Base-by-base conservation (phyloP, 345 rosid genomes). In the Luvunga scandens region DNA sequence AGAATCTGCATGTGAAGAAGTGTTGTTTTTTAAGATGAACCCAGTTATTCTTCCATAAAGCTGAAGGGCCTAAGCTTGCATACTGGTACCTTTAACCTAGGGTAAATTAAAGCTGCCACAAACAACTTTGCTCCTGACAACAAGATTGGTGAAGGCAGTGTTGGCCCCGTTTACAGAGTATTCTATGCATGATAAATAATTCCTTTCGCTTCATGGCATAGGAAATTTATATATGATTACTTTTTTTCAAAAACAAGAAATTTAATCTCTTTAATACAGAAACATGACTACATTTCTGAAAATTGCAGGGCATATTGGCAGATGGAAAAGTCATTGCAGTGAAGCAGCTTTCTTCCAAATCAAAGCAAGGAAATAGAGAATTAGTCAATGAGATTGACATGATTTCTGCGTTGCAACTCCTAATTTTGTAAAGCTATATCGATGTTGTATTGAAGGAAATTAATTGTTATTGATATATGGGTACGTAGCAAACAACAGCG, bases 401-500 rank as follows among this genome's bases (percentile, higher is more conserved):
- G 89, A 90, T 90, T 31, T 84, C 91, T 27, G 91, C 88, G 5
- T 80, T 90, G 67, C 90, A 89, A 62, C 94, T 64, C 92, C 91
- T 2, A 85, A 90, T 76, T 88, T 92, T 70, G 97, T 92, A 36
- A 90, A 78, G 80, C 87, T 92, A 59, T 89, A 84, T 75, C 90
- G 97, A 71, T 90, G 93, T 71, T 90, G 97, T 56, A 79, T 86
- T 2, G 97, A 90, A 81, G 88, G 88, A 78, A 88, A 84, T 66
- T 88, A 92, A 76, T 78, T 89, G 33, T 75, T 90, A 75, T 75
- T 92, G 48, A 89, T 92, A 6, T 92, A 92, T 42, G 94, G 90
- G 80, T 90, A 92, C 87, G 25, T 92, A 88, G 94, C 87, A 71
- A 90, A 90, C 65, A 90, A 92, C 76, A 82, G 91, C 79, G 94